Evolutionary conservation across 805 yeast species (phyloP), one percentile per base, ranked within the genome.

Genomic region (Starmera caribaea): DNA sequence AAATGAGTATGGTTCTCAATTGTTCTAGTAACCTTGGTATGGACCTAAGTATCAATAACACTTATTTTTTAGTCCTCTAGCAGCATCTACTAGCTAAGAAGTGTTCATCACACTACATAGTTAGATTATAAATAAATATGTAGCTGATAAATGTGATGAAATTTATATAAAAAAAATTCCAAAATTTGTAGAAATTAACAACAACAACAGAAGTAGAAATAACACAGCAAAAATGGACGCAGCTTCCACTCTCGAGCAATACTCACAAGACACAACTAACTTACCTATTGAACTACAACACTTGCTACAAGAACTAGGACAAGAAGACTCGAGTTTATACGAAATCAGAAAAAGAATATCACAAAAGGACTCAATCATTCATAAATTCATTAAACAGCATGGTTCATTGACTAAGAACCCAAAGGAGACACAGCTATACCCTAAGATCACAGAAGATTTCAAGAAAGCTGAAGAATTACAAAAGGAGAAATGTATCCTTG

Each of bases 231-330:
- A 28, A 3, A 86, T 86, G 95, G 97, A 89, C 62, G 89, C 97
- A 4, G 88, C 96, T n/a, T 74, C 92, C 1, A 73, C 79, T 8
- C 58, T 82, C 31, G 90, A 82, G 47, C 84, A 81, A 49, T 79
- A 81, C 42, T 74, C 81, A 5, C 80, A 74, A 54, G 81, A 76
- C 47, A 66, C 90, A 34, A 77, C 90, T 10, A 90, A 89, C 50
- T 69, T 92, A 34, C 96, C 96, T 17, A 79, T 86, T 5, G 98
- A 90, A 59, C 71, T 90, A 34, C 80, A 80, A 39, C 86, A 83
- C 52, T 63, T 87, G 30, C 63, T 90, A 36, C 83, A 83, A 38
- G 97, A 92, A 58, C 70, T 90, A 30, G 72, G 80, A 38, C 72
- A 68, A 31, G 75, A 80, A 43, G 97, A 90, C 55, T 51, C 68